Percentiles rank a stretch among this genome's conserved stretches.
Evolutionary conservation across 2,329 filamentous ascomycete species (phyloP).

Genomic region (Pleoardoris graminearum): DNA sequence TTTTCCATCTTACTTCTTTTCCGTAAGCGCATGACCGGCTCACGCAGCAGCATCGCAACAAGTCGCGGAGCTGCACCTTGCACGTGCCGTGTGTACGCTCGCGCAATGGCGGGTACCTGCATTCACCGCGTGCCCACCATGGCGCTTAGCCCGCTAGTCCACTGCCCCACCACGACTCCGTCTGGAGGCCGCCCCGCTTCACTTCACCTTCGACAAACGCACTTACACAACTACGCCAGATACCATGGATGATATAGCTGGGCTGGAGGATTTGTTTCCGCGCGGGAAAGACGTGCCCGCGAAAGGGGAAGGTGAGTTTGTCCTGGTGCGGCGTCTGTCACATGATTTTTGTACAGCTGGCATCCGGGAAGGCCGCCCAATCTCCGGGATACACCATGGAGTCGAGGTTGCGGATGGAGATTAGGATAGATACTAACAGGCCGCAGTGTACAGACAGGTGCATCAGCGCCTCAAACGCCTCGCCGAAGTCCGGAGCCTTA

Average conservation of each 20-base stretch:
- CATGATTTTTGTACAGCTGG: background rate
- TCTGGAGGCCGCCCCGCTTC: background rate
- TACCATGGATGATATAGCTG: background rate
- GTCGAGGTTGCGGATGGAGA: no score
- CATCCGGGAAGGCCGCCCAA: no score
- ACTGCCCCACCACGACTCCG: background rate
- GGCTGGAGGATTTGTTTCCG: background rate
- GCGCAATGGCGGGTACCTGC: background rate
- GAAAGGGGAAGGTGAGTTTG: slow-evolving; percentile 1
- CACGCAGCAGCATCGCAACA: background rate
- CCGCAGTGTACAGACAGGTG: background rate
- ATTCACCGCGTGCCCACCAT: background rate
- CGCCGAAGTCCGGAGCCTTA: background rate
- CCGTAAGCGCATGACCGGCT: no score
- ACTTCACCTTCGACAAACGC: background rate
- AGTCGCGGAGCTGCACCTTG: background rate
- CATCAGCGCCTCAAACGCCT: background rate
- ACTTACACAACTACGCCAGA: background rate
- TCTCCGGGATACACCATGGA: no score
- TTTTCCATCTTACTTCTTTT: no score
- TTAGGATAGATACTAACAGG: background rate
- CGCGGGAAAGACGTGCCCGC: background rate
- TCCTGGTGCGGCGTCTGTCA: background rate
- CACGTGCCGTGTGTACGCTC: background rate
- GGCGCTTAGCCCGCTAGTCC: background rate